Evolutionary conservation across 2,329 filamentous ascomycete species (phyloP).

Genomic region (Talaromyces verruculosus): DNA sequence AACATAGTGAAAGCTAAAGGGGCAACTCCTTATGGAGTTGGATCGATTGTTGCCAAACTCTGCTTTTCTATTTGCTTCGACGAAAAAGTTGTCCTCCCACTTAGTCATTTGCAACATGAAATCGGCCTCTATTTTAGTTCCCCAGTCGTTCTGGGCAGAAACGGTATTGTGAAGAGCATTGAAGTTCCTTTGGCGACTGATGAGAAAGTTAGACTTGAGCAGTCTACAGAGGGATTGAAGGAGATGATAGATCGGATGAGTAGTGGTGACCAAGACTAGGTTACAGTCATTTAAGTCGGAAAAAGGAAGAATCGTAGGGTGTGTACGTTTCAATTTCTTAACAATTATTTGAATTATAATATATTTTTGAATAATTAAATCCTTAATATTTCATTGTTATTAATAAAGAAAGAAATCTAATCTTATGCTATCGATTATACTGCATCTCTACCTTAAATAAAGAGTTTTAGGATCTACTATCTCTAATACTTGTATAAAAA

Average conservation of each 20-base stretch:
- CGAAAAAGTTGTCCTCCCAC: constrained; percentile 47
- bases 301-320: neutral
- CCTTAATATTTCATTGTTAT: neutral
- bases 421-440: neutral
- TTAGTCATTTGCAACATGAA: constrained; percentile 53
- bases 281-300: neutral
- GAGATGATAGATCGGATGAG: neutral
- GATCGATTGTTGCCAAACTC: constrained; percentile 49
- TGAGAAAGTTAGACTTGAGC: constrained; percentile 20
- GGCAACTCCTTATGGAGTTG: constrained; percentile 53
- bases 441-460: neutral
- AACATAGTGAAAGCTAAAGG: constrained; percentile 53
- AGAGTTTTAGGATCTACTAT: neutral
- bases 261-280: neutral
- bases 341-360: neutral
- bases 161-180: constrained; percentile 45
- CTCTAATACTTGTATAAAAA: neutral
- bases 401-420: neutral
- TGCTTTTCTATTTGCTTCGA: constrained; percentile 54
- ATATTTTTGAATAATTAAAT: neutral
- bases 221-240: neutral
- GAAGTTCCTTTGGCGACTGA: constrained; percentile 25
- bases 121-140: constrained; percentile 52
- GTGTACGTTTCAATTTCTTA: neutral
- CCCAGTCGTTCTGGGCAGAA: constrained; percentile 51